Evolutionary conservation across 208 protist genomes (phyloP).

Genomic region (Acanthamoeba royreba): DNA sequence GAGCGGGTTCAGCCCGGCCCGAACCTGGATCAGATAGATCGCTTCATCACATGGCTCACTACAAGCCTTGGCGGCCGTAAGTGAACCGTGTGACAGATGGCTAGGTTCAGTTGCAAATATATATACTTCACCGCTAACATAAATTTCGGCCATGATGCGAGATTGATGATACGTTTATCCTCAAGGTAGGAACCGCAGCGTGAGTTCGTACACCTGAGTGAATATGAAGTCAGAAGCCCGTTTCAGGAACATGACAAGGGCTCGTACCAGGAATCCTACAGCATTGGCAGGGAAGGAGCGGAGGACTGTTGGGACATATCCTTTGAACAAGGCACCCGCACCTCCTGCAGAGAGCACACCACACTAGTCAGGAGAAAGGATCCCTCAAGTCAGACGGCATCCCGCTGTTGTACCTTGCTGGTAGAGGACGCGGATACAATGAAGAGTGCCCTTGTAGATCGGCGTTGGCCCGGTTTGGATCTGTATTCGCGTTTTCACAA

Average conservation of each 20-base stretch:
- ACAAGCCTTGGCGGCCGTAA: not conserved
- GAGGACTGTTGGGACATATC: constrained; percentile 67
- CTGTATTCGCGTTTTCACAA: not conserved
- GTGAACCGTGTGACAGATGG: too few relatives aligned
- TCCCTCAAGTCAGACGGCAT: too few relatives aligned
- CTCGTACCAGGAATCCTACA: constrained; percentile 66
- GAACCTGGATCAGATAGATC: not conserved
- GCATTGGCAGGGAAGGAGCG: constrained; percentile 79
- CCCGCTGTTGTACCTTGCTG: not conserved
- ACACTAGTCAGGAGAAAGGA: too few relatives aligned
- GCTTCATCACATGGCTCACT: not conserved
- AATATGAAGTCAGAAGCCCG: not conserved
- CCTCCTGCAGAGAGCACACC: not conserved
- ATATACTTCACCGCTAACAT: too few relatives aligned
- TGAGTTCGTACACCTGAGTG: not conserved
- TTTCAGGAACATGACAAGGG: not conserved
- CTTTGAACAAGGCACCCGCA: constrained; percentile 43
- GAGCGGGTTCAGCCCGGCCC: too few relatives aligned
- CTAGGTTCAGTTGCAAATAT: too few relatives aligned
- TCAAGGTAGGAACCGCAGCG: not conserved
- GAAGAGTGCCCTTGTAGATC: not conserved
- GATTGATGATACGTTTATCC: too few relatives aligned
- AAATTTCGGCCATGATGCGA: too few relatives aligned
- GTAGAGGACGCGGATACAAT: not conserved
- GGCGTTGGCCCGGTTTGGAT: not conserved